These are phyloP conservation scores for Phascolomyces articulosus DNA, from an alignment of 371 early-diverging fungal species.

Conservation along the genomic window DNA sequence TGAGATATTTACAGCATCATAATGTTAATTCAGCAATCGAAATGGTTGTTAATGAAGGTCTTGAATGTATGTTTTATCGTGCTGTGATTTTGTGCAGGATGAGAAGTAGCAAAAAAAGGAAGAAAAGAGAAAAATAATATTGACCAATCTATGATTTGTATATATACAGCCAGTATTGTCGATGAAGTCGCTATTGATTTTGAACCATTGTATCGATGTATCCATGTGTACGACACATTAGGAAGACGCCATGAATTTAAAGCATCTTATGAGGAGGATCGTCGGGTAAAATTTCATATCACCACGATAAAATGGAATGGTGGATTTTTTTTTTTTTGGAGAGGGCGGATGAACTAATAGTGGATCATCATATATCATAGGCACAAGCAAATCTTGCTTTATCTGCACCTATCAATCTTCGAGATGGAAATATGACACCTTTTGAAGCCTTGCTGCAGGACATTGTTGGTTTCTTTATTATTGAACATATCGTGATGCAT, in stretches of 20 bases:
- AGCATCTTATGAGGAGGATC: slow-evolving; percentile 89
- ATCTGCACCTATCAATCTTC: slow-evolving; percentile 63
- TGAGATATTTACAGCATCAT: slow-evolving; percentile 59
- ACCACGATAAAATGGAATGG: background rate
- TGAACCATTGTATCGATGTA: slow-evolving; percentile 92
- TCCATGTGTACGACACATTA: slow-evolving; percentile 93
- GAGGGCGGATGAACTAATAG: too few relatives aligned
- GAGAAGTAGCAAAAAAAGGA: background rate
- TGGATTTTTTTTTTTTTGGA: too few relatives aligned
- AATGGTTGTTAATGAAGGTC: slow-evolving; percentile 85
- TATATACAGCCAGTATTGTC: slow-evolving; percentile 59
- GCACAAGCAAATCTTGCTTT: slow-evolving; percentile 78
- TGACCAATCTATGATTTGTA: background rate
- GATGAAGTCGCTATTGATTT: slow-evolving; percentile 86
- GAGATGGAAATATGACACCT: slow-evolving; percentile 63
- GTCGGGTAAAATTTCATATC: slow-evolving; percentile 63
- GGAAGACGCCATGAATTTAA: slow-evolving; percentile 87
- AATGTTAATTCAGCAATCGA: slow-evolving; percentile 86
- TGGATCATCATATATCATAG: slow-evolving; percentile 18
- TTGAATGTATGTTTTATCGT: slow-evolving; percentile 71
- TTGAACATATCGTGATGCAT: slow-evolving; percentile 88
- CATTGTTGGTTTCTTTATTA: slow-evolving; percentile 94
- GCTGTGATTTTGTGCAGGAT: too few relatives aligned
- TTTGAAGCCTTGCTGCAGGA: slow-evolving; percentile 85
- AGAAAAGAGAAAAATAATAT: background rate